These are phyloP conservation scores for Russula abietina DNA, from an alignment of 768 basidiomycete species.

Conservation along the genomic window DNA sequence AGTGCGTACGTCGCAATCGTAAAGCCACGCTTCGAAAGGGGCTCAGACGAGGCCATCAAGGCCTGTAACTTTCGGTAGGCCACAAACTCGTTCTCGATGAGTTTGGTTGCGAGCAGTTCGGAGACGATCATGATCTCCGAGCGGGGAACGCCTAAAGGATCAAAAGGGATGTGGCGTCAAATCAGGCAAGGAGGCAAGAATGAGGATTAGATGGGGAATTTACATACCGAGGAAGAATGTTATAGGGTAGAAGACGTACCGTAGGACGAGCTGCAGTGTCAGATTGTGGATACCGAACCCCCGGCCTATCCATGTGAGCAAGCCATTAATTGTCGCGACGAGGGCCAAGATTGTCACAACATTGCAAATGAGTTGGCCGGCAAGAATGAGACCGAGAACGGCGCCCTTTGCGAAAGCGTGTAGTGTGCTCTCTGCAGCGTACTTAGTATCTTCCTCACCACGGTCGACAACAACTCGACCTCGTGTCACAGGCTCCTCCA, in stretches of 20 bases:
- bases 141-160: no score
- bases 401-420: slow-evolving; percentile 89
- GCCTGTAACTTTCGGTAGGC: slow-evolving; percentile 58
- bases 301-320: slow-evolving; percentile 83
- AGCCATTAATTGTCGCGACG: slow-evolving; percentile 73
- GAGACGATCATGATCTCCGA: no score
- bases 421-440: slow-evolving; percentile 66
- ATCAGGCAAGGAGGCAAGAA: background rate
- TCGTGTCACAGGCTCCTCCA: slow-evolving; percentile 80
- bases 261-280: slow-evolving; percentile 77
- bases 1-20: no score
- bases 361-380: slow-evolving; percentile 86
- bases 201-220: background rate
- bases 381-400: slow-evolving; percentile 76
- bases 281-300: slow-evolving; percentile 79
- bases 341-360: slow-evolving; percentile 81
- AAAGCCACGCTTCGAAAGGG: no score
- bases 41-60: no score
- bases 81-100: slow-evolving; percentile 82
- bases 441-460: slow-evolving; percentile 49
- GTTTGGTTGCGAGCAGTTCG: slow-evolving; percentile 77
- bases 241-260: slow-evolving; percentile 88
- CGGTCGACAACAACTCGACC: slow-evolving; percentile 76
- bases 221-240: slow-evolving; percentile 41
- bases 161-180: background rate